Percentiles rank a stretch among this genome's conserved stretches.
These are phyloP conservation scores for Monilinia polystroma DNA, from an alignment of 2,329 filamentous ascomycete genomes.

Conservation along the genomic window DNA sequence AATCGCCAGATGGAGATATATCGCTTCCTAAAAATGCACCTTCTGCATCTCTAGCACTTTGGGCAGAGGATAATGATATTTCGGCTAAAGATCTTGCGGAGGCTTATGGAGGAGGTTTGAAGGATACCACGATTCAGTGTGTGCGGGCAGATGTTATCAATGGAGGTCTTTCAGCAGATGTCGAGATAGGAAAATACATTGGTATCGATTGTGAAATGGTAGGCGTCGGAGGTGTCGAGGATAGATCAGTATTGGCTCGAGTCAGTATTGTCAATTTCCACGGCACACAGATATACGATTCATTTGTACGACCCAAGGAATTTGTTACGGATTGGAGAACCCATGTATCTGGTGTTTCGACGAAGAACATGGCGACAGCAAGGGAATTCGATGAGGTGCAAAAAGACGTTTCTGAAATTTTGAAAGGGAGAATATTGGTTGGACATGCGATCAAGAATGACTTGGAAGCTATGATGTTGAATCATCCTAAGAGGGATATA, in stretches of 20 bases:
- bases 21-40: conserved; percentile 38
- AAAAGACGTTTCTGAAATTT: conserved; percentile 63
- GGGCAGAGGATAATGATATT: conserved; percentile 61
- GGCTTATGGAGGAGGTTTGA: conserved; percentile 58
- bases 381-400: conserved; percentile 77
- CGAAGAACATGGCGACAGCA: conserved; percentile 68
- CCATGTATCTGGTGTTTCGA: conserved; percentile 75
- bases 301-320: conserved; percentile 77
- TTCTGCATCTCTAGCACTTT: conserved; percentile 57
- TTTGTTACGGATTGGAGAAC: conserved; percentile 89
- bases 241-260: conserved; percentile 76
- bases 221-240: conserved; percentile 69
- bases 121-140: conserved; percentile 49
- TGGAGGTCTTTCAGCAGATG: conserved; percentile 58
- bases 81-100: conserved; percentile 59
- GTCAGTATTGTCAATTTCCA: conserved; percentile 94
- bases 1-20: conserved; percentile 40
- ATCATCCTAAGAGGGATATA: conserved; percentile 74
- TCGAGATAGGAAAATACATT: conserved; percentile 83
- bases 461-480: conserved; percentile 70
- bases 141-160: conserved; percentile 57
- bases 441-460: conserved; percentile 84
- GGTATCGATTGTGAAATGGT: conserved; percentile 99
- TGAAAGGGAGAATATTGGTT: conserved; percentile 71
- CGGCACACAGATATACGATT: conserved; percentile 89